These are phyloP conservation scores for Trichoderma endophyticum DNA, from an alignment of 2,329 filamentous ascomycete species.

Conservation along the genomic window DNA sequence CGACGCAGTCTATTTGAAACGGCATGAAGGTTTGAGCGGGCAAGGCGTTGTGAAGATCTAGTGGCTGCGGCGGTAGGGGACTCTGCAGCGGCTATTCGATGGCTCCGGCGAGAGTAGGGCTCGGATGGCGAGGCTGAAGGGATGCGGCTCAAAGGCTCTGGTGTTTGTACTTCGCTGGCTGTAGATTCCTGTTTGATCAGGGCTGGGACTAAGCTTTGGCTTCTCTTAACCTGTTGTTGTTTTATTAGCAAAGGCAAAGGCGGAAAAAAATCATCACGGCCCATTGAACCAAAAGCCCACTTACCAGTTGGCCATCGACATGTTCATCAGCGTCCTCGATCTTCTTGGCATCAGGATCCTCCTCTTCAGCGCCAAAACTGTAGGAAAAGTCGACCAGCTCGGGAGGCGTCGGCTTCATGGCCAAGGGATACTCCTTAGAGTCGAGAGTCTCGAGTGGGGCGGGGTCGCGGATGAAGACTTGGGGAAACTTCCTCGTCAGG, in stretches of 20 bases:
- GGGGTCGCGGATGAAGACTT: conserved; percentile 74
- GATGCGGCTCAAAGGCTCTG: conserved; percentile 30
- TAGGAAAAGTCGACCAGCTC: conserved; percentile 76
- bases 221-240: conserved; percentile 22
- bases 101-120: conserved; percentile 31
- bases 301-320: conserved; percentile 24
- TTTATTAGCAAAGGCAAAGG: conserved; percentile 13
- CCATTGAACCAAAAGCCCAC: background rate
- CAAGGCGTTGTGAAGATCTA: conserved; percentile 26
- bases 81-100: conserved; percentile 30
- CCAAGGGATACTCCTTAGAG: conserved; percentile 85
- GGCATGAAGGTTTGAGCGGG: conserved; percentile 30
- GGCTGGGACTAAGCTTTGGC: conserved; percentile 25
- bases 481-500: conserved; percentile 79
- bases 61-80: conserved; percentile 28
- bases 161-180: conserved; percentile 27
- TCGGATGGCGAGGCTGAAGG: conserved; percentile 36
- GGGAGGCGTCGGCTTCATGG: conserved; percentile 74
- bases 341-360: conserved; percentile 25
- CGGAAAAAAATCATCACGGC: background rate
- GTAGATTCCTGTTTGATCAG: conserved; percentile 27
- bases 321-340: conserved; percentile 22
- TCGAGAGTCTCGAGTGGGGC: conserved; percentile 70
- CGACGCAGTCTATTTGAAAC: conserved; percentile 37
- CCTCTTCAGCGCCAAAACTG: conserved; percentile 41